A percentile compares a stretch with the other conserved stretches of the same genome.
These are phyloP conservation scores for Termitomyces sp. DNA, from an alignment of 768 basidiomycete genomes.

Conservation along the genomic window DNA sequence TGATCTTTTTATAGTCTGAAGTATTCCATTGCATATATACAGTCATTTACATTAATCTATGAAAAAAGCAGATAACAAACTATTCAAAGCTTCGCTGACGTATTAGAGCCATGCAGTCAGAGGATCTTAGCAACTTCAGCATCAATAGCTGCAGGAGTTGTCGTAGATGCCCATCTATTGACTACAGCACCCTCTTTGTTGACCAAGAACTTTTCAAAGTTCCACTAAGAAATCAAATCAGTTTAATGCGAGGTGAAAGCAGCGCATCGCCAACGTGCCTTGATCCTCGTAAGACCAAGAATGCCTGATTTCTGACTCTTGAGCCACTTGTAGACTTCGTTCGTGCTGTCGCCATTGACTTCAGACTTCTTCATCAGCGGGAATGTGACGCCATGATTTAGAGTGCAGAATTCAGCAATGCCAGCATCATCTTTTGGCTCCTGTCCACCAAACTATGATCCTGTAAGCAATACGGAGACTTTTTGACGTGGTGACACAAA, in stretches of 20 bases:
- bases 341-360: slow-evolving; percentile 83
- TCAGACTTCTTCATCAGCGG: slow-evolving; percentile 91
- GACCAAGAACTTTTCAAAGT: slow-evolving; percentile 87
- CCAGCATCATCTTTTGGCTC: slow-evolving; percentile 80
- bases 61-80: background rate
- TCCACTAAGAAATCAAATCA: slow-evolving; percentile 61
- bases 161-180: slow-evolving; percentile 73
- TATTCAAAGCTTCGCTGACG: background rate
- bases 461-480: background rate
- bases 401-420: slow-evolving; percentile 67
- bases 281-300: slow-evolving; percentile 67
- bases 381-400: slow-evolving; percentile 88
- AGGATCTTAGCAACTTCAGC: slow-evolving; percentile 60
- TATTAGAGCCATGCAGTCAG: slow-evolving; percentile 13
- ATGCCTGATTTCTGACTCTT: slow-evolving; percentile 76
- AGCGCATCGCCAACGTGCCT: slow-evolving; percentile 35
- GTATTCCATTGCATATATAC: background rate
- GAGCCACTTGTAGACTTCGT: slow-evolving; percentile 81
- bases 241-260: no score
- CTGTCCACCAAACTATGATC: slow-evolving; percentile 69
- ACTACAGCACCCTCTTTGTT: slow-evolving; percentile 74
- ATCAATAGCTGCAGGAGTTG: slow-evolving; percentile 61
- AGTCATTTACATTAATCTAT: slow-evolving; percentile 2
- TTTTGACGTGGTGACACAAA: slow-evolving; percentile 17
- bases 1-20: no score